Evolutionary conservation across 2,329 filamentous ascomycete genomes (phyloP), one percentile per base, ranked within the genome.

Genomic region (Amphichorda felina): DNA sequence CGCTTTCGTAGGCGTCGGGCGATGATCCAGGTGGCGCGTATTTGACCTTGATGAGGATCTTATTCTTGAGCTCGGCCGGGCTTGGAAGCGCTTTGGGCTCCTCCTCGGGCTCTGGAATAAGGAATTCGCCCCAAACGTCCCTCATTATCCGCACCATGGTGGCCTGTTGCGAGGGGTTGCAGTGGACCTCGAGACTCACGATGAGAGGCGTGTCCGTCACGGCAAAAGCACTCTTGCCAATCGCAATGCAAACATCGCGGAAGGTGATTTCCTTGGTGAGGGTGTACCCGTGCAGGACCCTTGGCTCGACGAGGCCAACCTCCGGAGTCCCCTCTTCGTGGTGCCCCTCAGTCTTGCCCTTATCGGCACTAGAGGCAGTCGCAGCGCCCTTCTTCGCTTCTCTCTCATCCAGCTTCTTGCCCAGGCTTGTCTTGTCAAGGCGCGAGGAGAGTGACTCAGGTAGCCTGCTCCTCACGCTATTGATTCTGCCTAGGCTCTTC

Each of bases 111-210:
- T 60, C 53, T 2, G 79, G 68, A 2, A 94, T 64, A 8, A 96
- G 64, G 39, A 79, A 66, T 1, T 69, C 79, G n/a, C 68, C 68
- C 85, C 87, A 98, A 18, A 75, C 75, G 41, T 93, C 75, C 42
- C 78, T 70, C 76, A 98, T 95, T 49, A 96, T 94, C 41, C 82
- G 70, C 5, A 94, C 87, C 85, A 96, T 95, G 39, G 80, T 70
- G 43, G 82, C 72, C 55, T 98, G 91, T 57, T 98, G 91, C 38
- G 80, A 71, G 0, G 75, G 60, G 41, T 68, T 69, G 43, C 86
- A 87, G 60, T 96, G 91, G 0, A 96, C 85, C 57, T 98, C 91
- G 22, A 98, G 70, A 50, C 86, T 94, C 47, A 95, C 81, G 40
- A 96, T 89, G n/a, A 98, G 65, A 0, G 91, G 91, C 14, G 94